Evolutionary conservation across 257 asterid species (phyloP).

Genomic region (Mitragyna speciosa): DNA sequence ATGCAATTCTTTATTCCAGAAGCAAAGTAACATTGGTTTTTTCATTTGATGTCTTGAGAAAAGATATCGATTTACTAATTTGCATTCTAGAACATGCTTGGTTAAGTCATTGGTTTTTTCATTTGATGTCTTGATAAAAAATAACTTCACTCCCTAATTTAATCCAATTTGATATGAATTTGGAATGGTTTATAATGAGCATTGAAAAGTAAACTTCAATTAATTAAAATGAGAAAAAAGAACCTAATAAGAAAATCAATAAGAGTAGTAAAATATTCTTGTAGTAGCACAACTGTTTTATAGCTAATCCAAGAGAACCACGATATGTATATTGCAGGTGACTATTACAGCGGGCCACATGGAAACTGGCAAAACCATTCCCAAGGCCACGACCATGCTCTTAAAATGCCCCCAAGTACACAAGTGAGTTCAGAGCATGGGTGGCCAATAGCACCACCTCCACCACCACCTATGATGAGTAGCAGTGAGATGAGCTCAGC

Average conservation of each 20-base stretch:
- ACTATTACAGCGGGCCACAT: conserved; percentile 34
- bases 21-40: too few relatives aligned
- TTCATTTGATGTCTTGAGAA: too few relatives aligned
- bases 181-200: not conserved
- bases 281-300: not conserved
- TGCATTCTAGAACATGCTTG: too few relatives aligned
- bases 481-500: conserved; percentile 65
- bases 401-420: conserved; percentile 53
- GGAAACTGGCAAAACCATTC: conserved; percentile 42
- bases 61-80: too few relatives aligned
- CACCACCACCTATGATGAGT: conserved; percentile 60
- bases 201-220: not conserved
- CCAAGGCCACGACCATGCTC: conserved; percentile 39
- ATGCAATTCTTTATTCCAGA: too few relatives aligned
- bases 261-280: too few relatives aligned
- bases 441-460: conserved; percentile 72
- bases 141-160: too few relatives aligned
- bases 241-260: too few relatives aligned
- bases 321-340: conserved; percentile 28
- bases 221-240: too few relatives aligned
- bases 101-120: too few relatives aligned
- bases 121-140: not conserved
- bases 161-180: not conserved
- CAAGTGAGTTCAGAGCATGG: conserved; percentile 62
- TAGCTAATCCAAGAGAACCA: not conserved